Evolutionary conservation across 495 filamentous ascomycete species (phyloP).

Genomic region (Podospora pseudocomata): DNA sequence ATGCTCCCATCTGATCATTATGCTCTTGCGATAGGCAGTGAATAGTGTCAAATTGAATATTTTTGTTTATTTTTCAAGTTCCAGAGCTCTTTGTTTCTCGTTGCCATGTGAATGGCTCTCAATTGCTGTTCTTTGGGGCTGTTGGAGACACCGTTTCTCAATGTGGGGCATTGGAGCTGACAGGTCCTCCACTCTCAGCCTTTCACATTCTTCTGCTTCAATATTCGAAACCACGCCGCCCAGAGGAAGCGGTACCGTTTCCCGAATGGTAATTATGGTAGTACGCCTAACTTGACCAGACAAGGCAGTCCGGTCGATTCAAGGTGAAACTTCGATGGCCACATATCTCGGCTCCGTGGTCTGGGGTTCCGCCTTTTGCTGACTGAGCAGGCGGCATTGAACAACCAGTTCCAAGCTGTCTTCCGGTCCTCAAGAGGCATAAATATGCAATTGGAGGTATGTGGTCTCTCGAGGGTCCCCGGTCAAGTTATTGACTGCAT

Average conservation of each 20-base stretch:
- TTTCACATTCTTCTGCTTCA: background rate
- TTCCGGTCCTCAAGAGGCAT: background rate
- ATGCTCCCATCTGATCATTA: background rate
- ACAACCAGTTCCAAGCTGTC: background rate
- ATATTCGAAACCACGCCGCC: background rate
- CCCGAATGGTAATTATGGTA: background rate
- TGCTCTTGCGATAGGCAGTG: background rate
- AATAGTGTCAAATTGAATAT: background rate
- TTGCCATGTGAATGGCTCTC: background rate
- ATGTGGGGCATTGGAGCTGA: constrained; percentile 1
- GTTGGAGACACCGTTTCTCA: background rate
- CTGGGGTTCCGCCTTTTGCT: background rate
- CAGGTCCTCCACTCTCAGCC: background rate
- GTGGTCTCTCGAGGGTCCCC: background rate
- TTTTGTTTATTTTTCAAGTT: background rate
- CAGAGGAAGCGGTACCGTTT: background rate
- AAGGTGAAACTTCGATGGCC: background rate
- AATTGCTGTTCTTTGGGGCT: background rate
- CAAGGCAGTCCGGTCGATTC: background rate
- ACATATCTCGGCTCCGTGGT: background rate
- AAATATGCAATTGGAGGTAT: background rate
- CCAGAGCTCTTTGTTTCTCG: background rate
- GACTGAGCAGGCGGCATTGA: background rate
- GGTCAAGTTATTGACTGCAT: background rate
- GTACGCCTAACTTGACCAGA: background rate